A percentile compares a stretch with the other conserved stretches of the same genome.
phyloP scores from a whole-genome alignment of 139 green algal genomes.

The Chlorella sp. region DNA sequence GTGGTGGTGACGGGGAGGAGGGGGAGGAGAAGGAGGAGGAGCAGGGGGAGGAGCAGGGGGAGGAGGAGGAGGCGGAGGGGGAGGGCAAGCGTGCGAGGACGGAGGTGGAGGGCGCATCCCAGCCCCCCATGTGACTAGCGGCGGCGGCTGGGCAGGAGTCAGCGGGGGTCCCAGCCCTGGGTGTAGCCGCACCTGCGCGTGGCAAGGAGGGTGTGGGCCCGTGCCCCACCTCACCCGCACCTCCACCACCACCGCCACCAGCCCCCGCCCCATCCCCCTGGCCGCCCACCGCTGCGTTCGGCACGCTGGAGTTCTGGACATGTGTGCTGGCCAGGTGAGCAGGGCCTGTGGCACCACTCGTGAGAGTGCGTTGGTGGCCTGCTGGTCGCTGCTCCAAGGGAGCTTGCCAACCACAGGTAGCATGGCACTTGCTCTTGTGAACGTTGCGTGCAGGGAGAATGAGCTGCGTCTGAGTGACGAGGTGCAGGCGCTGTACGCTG shows the following conservation, averaged over 20 bases:
- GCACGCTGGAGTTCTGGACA: neutral
- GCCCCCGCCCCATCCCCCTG: too few relatives aligned
- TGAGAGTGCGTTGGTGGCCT: neutral
- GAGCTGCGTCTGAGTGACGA: constrained; percentile 3
- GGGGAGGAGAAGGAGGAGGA: too few relatives aligned
- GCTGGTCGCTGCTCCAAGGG: neutral
- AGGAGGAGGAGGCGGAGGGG: constrained; percentile 1
- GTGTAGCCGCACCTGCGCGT: too few relatives aligned
- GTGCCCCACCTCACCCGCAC: too few relatives aligned
- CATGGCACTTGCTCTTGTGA: neutral
- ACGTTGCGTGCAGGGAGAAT: neutral
- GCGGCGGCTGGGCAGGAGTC: neutral
- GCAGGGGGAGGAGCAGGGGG: too few relatives aligned
- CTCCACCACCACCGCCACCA: too few relatives aligned
- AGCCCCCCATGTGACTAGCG: neutral
- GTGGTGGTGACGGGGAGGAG: too few relatives aligned
- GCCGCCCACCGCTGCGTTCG: too few relatives aligned
- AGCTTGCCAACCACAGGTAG: neutral
- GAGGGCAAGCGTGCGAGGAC: neutral
- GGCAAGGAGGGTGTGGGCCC: neutral
- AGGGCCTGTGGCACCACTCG: constrained; percentile 1
- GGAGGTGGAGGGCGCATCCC: neutral
- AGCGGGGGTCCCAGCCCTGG: neutral
- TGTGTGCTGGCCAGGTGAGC: neutral
- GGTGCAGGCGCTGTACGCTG: constrained; percentile 2